Percentiles rank a stretch among this genome's conserved stretches.
Conservation (phyloP, 2,329 filamentous ascomycete species). For the Epichloe elymi region DNA sequence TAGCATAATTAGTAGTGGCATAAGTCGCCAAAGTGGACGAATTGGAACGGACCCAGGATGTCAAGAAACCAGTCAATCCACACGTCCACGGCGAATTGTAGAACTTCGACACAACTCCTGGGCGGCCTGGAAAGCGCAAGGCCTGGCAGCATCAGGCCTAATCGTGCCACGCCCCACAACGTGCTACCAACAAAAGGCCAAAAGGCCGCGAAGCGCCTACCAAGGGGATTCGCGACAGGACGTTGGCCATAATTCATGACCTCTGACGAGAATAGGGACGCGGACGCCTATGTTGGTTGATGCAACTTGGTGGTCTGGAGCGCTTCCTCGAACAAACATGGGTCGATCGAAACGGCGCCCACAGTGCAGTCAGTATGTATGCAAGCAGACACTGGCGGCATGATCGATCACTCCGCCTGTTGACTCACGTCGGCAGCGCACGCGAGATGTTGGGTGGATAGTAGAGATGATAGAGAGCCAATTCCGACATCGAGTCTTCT, state of each 20-base stretch:
- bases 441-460: too few relatives aligned
- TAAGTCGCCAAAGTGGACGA: neutral
- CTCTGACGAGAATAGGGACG: neutral
- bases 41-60: neutral
- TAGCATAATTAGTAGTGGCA: neutral
- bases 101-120: too few relatives aligned
- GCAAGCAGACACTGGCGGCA: neutral
- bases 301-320: neutral
- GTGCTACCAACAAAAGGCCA: too few relatives aligned
- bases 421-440: neutral
- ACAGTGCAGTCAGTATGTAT: too few relatives aligned
- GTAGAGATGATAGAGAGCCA: too few relatives aligned
- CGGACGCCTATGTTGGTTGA: neutral
- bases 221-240: neutral
- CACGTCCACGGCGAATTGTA: too few relatives aligned
- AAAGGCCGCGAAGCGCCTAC: too few relatives aligned
- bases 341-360: too few relatives aligned
- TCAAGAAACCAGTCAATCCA: conserved; percentile 1
- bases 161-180: too few relatives aligned
- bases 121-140: neutral
- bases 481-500: too few relatives aligned
- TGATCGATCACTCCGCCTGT: neutral
- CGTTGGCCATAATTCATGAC: conserved; percentile 2
- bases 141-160: neutral
- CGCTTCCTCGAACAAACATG: neutral